A percentile compares a stretch with the other conserved stretches of the same genome.
Evolutionary conservation across 2,329 filamentous ascomycete species (phyloP).

Genomic region (Phaeosphaeria sp.): DNA sequence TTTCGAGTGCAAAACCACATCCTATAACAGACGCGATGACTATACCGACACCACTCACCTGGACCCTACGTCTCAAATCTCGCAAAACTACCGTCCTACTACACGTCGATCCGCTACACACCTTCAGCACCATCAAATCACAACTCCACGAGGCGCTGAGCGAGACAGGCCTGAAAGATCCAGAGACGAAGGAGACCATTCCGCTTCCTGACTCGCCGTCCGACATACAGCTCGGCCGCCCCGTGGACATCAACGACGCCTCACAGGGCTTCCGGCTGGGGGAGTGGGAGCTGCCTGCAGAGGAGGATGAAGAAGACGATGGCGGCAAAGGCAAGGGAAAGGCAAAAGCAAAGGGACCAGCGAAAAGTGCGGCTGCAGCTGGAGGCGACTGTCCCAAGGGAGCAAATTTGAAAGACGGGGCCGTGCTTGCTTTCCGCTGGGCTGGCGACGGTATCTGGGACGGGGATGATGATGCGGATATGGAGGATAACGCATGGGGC

Average conservation of each 20-base stretch:
- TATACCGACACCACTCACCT: constrained; percentile 35
- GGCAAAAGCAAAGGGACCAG: constrained; percentile 21
- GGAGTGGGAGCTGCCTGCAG: constrained; percentile 38
- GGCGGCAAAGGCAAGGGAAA: constrained; percentile 50
- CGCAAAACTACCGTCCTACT: constrained; percentile 56
- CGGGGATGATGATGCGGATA: constrained; percentile 24
- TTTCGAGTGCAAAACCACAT: not conserved
- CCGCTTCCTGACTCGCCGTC: constrained; percentile 48
- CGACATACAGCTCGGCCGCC: constrained; percentile 51
- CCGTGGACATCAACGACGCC: constrained; percentile 50
- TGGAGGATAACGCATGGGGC: constrained; percentile 37
- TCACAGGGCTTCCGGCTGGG: constrained; percentile 49
- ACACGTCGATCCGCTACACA: constrained; percentile 53
- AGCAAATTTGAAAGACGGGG: constrained; percentile 43
- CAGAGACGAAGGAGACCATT: constrained; percentile 41
- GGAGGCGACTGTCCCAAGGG: constrained; percentile 45
- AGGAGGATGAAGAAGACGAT: constrained; percentile 38
- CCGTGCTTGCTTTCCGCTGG: constrained; percentile 48
- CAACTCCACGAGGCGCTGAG: constrained; percentile 51
- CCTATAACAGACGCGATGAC: constrained; percentile 18
- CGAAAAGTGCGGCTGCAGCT: constrained; percentile 9
- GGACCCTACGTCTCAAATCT: constrained; percentile 57
- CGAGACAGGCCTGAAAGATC: constrained; percentile 45
- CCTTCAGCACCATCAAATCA: constrained; percentile 49
- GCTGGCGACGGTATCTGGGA: constrained; percentile 32